A percentile compares a stretch with the other conserved stretches of the same genome.
Evolutionary conservation across 2,329 filamentous ascomycete species (phyloP).

Genomic region (Sporothrix euskadiensis): DNA sequence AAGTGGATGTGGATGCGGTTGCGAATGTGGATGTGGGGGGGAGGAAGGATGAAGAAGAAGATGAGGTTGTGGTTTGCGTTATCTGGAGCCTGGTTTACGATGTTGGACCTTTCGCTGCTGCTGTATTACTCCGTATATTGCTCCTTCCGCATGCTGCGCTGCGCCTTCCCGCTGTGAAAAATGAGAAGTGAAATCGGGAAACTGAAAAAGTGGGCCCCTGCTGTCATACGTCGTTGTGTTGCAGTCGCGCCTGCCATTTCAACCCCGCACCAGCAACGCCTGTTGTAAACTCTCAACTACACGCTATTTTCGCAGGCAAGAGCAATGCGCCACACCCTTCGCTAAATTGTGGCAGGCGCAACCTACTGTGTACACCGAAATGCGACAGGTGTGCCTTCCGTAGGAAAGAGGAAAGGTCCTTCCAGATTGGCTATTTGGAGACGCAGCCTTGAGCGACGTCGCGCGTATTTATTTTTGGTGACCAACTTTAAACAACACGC

Average conservation of each 20-base stretch:
- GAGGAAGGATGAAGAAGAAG: not conserved
- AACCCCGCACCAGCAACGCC: not conserved
- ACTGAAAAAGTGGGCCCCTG: slow-evolving; percentile 2
- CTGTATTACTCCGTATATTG: no score
- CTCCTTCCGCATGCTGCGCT: slow-evolving; percentile 17
- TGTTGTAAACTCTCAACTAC: not conserved
- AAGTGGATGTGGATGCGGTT: not conserved
- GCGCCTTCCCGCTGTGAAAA: slow-evolving; percentile 13
- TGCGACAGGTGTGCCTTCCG: slow-evolving; percentile 2
- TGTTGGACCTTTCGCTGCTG: not conserved
- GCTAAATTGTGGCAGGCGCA: not conserved
- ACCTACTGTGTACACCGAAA: not conserved
- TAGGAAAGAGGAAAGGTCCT: not conserved
- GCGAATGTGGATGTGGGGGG: no score
- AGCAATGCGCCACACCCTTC: not conserved
- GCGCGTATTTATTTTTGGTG: not conserved
- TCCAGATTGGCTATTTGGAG: not conserved
- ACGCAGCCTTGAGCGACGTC: not conserved
- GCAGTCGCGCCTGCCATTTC: slow-evolving; percentile 9
- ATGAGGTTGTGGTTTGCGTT: not conserved
- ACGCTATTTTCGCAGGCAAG: not conserved
- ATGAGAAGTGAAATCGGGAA: not conserved
- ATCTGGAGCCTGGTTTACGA: not conserved
- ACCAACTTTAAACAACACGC: not conserved
- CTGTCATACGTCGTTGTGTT: not conserved